Percentiles rank a stretch among this genome's conserved stretches.
These are phyloP conservation scores for Solanum sejunctum DNA, from an alignment of 257 asterid species.

Conservation along the genomic window DNA sequence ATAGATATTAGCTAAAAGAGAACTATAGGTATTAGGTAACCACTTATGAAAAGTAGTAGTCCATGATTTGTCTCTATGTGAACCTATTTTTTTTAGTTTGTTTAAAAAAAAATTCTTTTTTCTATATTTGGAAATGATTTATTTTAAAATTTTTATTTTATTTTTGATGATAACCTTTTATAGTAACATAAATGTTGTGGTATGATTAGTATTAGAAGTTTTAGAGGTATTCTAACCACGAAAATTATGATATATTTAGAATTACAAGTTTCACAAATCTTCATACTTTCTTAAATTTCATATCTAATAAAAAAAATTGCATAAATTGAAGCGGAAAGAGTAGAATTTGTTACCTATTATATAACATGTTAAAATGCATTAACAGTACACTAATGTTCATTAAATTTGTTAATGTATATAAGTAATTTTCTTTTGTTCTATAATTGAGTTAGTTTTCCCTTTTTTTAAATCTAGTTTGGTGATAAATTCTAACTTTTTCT, in stretches of 20 bases:
- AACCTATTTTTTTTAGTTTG: not conserved
- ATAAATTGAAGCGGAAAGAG: not conserved
- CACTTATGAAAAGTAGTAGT: not conserved
- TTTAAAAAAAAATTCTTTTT: not conserved
- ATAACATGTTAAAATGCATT: not conserved
- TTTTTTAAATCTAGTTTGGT: not conserved
- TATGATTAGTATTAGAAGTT: not conserved
- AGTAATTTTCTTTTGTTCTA: not conserved
- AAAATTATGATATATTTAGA: not conserved
- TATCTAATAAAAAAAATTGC: not conserved
- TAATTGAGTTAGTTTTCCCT: not conserved
- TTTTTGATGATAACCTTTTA: too few species aligned
- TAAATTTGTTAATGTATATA: not conserved
- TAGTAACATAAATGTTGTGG: too few species aligned
- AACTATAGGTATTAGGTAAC: not conserved
- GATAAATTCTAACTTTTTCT: not conserved
- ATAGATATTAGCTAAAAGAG: not conserved
- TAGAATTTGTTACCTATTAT: not conserved
- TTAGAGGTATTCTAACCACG: not conserved
- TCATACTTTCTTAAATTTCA: not conserved
- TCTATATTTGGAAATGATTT: not conserved
- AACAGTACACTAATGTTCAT: not conserved
- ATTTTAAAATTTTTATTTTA: not conserved
- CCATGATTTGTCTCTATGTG: not conserved
- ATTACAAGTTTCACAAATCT: not conserved